Evolutionary conservation across 225 moss, liverwort and hornwort genomes (phyloP).

Genomic region (Polytrichum commune): DNA sequence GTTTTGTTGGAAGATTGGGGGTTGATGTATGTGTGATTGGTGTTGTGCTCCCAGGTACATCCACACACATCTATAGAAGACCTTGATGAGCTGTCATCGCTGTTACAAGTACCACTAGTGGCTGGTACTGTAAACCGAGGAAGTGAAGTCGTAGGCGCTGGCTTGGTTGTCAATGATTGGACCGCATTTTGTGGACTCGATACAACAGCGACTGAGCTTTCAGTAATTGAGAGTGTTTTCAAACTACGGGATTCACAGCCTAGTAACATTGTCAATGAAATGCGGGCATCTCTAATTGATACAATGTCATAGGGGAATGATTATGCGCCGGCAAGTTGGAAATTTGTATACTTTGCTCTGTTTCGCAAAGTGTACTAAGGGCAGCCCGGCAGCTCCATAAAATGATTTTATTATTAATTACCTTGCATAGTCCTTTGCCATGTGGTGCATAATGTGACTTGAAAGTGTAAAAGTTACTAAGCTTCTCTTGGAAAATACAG

Average conservation of each 20-base stretch:
- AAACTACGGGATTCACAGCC: slow-evolving; percentile 94
- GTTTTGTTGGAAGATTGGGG: background rate
- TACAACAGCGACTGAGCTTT: slow-evolving; percentile 92
- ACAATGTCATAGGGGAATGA: slow-evolving; percentile 68
- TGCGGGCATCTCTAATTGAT: slow-evolving; percentile 94
- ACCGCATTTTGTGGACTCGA: slow-evolving; percentile 90
- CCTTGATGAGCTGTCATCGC: slow-evolving; percentile 82
- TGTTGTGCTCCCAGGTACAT: slow-evolving; percentile 56
- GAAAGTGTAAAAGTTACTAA: no score
- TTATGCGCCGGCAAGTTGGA: background rate
- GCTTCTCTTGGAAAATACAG: no score
- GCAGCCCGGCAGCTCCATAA: no score
- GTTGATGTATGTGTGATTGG: background rate
- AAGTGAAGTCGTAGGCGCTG: slow-evolving; percentile 91
- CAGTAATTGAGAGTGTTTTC: slow-evolving; percentile 90
- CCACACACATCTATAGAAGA: slow-evolving; percentile 98
- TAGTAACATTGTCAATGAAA: slow-evolving; percentile 91
- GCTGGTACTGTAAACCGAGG: slow-evolving; percentile 96
- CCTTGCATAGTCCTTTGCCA: no score
- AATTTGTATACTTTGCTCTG: no score
- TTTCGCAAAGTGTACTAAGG: no score
- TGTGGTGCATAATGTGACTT: no score
- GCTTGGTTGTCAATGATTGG: slow-evolving; percentile 96
- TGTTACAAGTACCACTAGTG: slow-evolving; percentile 89
- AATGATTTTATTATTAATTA: no score